phyloP scores from a whole-genome alignment of 495 filamentous ascomycete genomes.

The Chaetomium tenue region DNA sequence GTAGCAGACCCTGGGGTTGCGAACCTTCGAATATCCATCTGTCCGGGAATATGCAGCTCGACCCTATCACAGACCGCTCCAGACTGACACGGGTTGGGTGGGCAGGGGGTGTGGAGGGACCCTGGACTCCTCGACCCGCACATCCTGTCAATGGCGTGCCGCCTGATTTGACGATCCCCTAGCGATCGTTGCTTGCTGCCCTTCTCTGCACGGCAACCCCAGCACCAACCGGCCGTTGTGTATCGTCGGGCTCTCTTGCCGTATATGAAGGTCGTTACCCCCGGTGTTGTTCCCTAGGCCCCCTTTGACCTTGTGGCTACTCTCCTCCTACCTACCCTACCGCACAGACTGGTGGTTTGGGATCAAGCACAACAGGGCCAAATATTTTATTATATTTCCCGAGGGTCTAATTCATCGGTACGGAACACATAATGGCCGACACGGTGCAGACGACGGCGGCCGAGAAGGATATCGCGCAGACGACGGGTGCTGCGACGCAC shows the following conservation, averaged over 20 bases:
- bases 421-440: constrained; percentile 25
- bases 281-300: background rate
- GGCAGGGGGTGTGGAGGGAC: background rate
- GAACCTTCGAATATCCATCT: constrained; percentile 11
- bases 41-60: constrained; percentile 14
- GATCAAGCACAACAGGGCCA: background rate
- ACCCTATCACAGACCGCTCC: constrained; percentile 17
- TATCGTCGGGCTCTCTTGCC: background rate
- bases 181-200: constrained; percentile 1
- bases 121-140: constrained; percentile 14
- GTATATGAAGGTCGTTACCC: constrained; percentile 24
- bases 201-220: constrained; percentile 6
- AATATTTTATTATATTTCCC: background rate
- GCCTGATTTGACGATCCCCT: constrained; percentile 16
- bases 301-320: background rate
- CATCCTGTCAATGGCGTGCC: background rate
- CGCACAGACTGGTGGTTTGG: background rate
- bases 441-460: background rate
- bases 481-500: constrained; percentile 29
- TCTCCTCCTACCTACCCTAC: background rate
- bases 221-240: constrained; percentile 15
- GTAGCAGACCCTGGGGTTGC: background rate
- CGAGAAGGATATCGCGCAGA: constrained; percentile 38
- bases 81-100: constrained; percentile 7
- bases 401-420: background rate